These are phyloP conservation scores for Geranium rotundifolium DNA, from an alignment of 345 rosid genomes.

Conservation along the genomic window DNA sequence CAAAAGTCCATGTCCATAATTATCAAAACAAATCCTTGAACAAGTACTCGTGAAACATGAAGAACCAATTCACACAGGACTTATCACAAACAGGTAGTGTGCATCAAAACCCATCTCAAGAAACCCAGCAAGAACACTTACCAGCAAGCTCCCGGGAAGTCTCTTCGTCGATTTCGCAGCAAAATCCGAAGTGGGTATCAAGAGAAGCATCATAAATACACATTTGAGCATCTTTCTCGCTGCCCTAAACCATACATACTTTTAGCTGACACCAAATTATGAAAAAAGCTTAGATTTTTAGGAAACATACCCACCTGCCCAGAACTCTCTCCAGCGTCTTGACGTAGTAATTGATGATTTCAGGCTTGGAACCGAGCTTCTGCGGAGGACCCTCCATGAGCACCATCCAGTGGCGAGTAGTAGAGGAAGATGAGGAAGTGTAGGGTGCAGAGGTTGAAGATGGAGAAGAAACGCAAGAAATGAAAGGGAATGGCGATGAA, in stretches of 20 bases:
- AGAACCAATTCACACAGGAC: not conserved
- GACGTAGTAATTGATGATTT: slow-evolving; percentile 52
- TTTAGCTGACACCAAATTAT: not conserved
- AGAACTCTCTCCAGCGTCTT: slow-evolving; percentile 34
- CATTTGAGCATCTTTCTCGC: slow-evolving; percentile 69
- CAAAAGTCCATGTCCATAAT: slow-evolving; percentile 6
- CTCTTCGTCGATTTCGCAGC: slow-evolving; percentile 62
- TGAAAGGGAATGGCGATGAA: not conserved
- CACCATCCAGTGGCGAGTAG: slow-evolving; percentile 47
- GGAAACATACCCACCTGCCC: slow-evolving; percentile 37
- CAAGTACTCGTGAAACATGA: too few species aligned
- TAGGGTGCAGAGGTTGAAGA: slow-evolving; percentile 18
- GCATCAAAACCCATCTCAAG: not conserved
- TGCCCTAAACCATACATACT: slow-evolving; percentile 13
- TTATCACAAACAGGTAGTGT: not conserved
- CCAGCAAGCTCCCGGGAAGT: slow-evolving; percentile 48
- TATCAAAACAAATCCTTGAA: not conserved
- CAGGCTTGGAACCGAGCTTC: slow-evolving; percentile 33
- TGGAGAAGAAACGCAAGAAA: slow-evolving; percentile 1
- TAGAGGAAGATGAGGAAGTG: slow-evolving; percentile 14
- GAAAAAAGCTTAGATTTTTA: not conserved
- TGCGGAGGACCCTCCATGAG: slow-evolving; percentile 43
- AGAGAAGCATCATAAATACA: slow-evolving; percentile 56
- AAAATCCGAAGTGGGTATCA: slow-evolving; percentile 54
- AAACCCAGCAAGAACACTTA: slow-evolving; percentile 15